Conservation (phyloP, 805 yeast species). For the Jamesozyma piceae region DNA sequence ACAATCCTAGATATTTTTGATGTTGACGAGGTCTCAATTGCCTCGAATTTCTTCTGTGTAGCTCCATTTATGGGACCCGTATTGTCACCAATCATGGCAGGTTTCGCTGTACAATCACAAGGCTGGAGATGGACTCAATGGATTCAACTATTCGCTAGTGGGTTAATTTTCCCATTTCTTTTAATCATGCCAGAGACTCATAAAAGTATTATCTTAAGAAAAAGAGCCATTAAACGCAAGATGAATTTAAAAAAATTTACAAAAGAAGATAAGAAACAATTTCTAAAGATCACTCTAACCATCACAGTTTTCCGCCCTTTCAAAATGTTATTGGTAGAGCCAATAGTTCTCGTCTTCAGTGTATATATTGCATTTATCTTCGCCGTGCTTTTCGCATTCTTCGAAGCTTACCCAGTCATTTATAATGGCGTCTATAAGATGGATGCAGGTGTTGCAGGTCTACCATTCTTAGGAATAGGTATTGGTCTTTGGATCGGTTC, state of each 20-base stretch:
- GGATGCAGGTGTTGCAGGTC: slow-evolving; percentile 53
- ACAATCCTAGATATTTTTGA: slow-evolving; percentile 71
- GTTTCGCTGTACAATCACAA: slow-evolving; percentile 50
- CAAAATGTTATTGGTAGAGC: slow-evolving; percentile 62
- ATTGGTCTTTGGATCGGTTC: slow-evolving; percentile 55
- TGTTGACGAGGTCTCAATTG: slow-evolving; percentile 53
- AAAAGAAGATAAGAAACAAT: slow-evolving; percentile 29
- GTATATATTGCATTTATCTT: slow-evolving; percentile 65
- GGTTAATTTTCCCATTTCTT: slow-evolving; percentile 40
- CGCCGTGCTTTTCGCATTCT: slow-evolving; percentile 71
- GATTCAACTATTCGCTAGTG: slow-evolving; percentile 63
- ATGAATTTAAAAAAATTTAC: slow-evolving; percentile 35
- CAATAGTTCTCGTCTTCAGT: slow-evolving; percentile 62
- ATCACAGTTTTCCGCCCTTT: slow-evolving; percentile 53
- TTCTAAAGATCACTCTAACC: slow-evolving; percentile 38
- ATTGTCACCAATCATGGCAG: slow-evolving; percentile 66
- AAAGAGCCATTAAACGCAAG: slow-evolving; percentile 54
- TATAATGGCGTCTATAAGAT: slow-evolving; percentile 56
- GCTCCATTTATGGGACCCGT: slow-evolving; percentile 80
- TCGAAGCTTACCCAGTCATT: slow-evolving; percentile 70
- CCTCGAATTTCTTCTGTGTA: slow-evolving; percentile 70
- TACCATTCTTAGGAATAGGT: slow-evolving; percentile 66
- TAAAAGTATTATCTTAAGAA: slow-evolving; percentile 52
- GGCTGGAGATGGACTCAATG: slow-evolving; percentile 68
- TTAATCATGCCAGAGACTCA: slow-evolving; percentile 57